A percentile compares a stretch with the other conserved stretches of the same genome.
Conservation (phyloP, 805 yeast species). For the Candida piceae region DNA sequence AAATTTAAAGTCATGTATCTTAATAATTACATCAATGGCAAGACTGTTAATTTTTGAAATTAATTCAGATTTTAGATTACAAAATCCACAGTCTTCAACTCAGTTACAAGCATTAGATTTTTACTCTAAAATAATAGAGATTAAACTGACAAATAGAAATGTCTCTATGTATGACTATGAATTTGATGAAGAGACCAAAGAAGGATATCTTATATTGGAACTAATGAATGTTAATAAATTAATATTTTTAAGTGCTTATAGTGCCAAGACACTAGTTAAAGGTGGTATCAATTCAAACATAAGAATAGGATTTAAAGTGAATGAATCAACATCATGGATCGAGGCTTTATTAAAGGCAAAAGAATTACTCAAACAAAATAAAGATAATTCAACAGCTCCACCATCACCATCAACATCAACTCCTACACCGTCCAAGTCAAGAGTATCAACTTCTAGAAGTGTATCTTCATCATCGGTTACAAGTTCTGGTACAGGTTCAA, state of each 20-base stretch:
- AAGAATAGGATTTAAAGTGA: constrained; percentile 37
- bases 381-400: constrained; percentile 5
- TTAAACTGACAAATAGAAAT: constrained; percentile 43
- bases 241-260: constrained; percentile 48
- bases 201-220: constrained; percentile 64
- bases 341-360: constrained; percentile 65
- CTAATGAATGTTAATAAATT: constrained; percentile 51
- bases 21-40: constrained; percentile 33
- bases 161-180: constrained; percentile 80
- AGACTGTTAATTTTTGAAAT: constrained; percentile 32
- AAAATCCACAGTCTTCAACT: constrained; percentile 28
- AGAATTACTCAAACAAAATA: constrained; percentile 40
- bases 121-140: constrained; percentile 31
- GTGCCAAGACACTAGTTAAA: constrained; percentile 26
- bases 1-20: constrained; percentile 29
- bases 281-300: constrained; percentile 31
- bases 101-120: constrained; percentile 40
- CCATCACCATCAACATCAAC: constrained; percentile 2
- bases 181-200: constrained; percentile 52
- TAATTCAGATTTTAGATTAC: constrained; percentile 26
- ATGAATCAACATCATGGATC: constrained; percentile 57
- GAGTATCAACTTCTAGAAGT: constrained; percentile 3
- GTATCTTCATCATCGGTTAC: constrained; percentile 1
- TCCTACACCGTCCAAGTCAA: constrained; percentile 1
- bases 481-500: no score